A percentile compares a stretch with the other conserved stretches of the same genome.
These are phyloP conservation scores for Chaetothyriales sp. DNA, from an alignment of 2,329 filamentous ascomycete genomes.

Conservation along the genomic window DNA sequence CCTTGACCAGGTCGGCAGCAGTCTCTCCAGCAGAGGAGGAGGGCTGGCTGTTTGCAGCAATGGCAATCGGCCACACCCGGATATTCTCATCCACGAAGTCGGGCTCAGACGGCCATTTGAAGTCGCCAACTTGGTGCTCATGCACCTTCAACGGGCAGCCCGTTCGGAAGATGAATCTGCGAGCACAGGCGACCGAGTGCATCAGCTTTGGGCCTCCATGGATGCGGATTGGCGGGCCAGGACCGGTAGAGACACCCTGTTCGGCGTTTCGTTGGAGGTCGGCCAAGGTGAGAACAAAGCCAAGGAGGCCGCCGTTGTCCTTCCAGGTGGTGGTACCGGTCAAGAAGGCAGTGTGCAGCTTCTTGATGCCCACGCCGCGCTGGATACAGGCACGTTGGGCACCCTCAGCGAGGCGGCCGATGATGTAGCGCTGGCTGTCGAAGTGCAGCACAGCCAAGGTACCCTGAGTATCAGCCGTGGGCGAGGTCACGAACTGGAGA, in stretches of 20 bases:
- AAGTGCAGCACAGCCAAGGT: slow-evolving; percentile 65
- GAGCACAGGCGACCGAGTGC: slow-evolving; percentile 65
- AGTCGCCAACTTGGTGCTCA: slow-evolving; percentile 41
- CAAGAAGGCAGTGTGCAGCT: slow-evolving; percentile 65
- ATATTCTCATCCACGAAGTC: slow-evolving; percentile 64
- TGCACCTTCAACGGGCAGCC: slow-evolving; percentile 56
- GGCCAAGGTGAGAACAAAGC: slow-evolving; percentile 70
- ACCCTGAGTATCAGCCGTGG: slow-evolving; percentile 76
- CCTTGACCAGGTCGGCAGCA: slow-evolving; percentile 4
- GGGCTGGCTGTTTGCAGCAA: slow-evolving; percentile 20
- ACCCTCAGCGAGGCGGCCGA: slow-evolving; percentile 71
- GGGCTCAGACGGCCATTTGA: slow-evolving; percentile 29
- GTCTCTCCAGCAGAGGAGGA: not conserved
- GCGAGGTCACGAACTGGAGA: slow-evolving; percentile 62
- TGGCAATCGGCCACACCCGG: slow-evolving; percentile 68
- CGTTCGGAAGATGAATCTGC: slow-evolving; percentile 74
- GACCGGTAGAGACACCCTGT: slow-evolving; percentile 11
- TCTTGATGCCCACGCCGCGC: slow-evolving; percentile 48
- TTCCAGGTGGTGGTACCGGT: slow-evolving; percentile 63
- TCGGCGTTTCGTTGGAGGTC: slow-evolving; percentile 39
- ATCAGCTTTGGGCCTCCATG: slow-evolving; percentile 69
- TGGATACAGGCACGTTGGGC: slow-evolving; percentile 63
- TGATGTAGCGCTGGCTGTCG: slow-evolving; percentile 66
- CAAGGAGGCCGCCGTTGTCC: slow-evolving; percentile 66
- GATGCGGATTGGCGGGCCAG: slow-evolving; percentile 11